Evolutionary conservation across 768 basidiomycete genomes (phyloP).

Genomic region (Xerocomellus intermedius): DNA sequence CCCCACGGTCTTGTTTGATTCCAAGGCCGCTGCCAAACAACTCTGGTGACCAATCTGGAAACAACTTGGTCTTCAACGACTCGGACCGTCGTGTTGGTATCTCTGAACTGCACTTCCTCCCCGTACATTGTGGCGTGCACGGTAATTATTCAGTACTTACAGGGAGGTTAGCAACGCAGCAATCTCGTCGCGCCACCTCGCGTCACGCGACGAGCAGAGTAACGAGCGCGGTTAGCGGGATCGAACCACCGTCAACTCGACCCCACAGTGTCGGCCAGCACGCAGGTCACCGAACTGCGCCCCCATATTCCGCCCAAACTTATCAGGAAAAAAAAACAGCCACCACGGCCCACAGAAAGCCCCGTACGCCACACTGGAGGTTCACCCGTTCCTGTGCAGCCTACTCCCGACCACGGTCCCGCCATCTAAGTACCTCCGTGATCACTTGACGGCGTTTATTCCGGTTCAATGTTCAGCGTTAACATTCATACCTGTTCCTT

Average conservation of each 20-base stretch:
- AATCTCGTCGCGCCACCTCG: neutral
- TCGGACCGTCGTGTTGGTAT: neutral
- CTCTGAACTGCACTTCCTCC: neutral
- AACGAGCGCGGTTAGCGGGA: neutral
- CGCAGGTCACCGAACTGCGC: neutral
- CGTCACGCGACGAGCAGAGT: neutral
- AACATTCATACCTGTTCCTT: neutral
- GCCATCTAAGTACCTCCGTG: neutral
- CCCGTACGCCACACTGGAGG: neutral
- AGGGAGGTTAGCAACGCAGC: neutral
- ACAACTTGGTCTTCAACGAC: neutral
- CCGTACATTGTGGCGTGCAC: neutral
- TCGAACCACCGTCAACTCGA: neutral
- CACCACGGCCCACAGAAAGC: neutral
- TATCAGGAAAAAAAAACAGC: neutral
- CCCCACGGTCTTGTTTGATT: conserved; percentile 25
- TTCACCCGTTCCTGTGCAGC: neutral
- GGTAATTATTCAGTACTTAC: neutral
- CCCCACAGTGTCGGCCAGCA: neutral
- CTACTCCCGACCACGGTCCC: neutral
- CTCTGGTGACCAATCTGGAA: conserved; percentile 3
- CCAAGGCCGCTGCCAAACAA: conserved; percentile 30
- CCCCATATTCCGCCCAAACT: neutral
- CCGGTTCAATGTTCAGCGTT: neutral
- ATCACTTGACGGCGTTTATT: neutral